These are phyloP conservation scores for Ceratobasidium sp. DNA, from an alignment of 1,284 basidiomycete species.

Conservation along the genomic window DNA sequence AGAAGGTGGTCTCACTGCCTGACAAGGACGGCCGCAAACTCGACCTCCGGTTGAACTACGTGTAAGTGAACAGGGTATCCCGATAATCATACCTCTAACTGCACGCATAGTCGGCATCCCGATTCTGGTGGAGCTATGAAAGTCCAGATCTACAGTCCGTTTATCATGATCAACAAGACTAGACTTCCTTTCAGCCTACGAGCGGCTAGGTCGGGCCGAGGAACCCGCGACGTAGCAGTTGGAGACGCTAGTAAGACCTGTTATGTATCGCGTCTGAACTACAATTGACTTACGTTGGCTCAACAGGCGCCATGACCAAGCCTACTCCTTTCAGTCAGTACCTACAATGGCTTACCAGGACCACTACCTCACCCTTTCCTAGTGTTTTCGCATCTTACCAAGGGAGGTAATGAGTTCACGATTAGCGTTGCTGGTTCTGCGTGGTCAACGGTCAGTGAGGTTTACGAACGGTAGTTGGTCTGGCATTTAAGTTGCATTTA, in stretches of 20 bases:
- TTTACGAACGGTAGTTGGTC: slow-evolving; percentile 21
- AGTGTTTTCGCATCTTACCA: slow-evolving; percentile 92
- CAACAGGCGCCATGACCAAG: slow-evolving; percentile 69
- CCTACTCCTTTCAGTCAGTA: slow-evolving; percentile 82
- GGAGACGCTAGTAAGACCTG: slow-evolving; percentile 27
- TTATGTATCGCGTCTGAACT: not conserved
- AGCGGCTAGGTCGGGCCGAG: slow-evolving; percentile 67
- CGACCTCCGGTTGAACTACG: slow-evolving; percentile 88
- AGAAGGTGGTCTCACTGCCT: slow-evolving; percentile 78
- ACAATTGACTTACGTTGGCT: slow-evolving; percentile 6
- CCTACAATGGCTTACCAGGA: slow-evolving; percentile 44
- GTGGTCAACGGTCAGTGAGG: slow-evolving; percentile 84
- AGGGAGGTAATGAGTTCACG: slow-evolving; percentile 87
- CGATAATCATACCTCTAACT: not conserved
- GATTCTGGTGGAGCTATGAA: slow-evolving; percentile 98
- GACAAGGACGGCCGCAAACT: slow-evolving; percentile 86
- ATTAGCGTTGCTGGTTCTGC: slow-evolving; percentile 88
- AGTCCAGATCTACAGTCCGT: slow-evolving; percentile 96
- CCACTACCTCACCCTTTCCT: slow-evolving; percentile 60
- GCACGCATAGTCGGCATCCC: slow-evolving; percentile 74
- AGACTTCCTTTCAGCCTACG: slow-evolving; percentile 86
- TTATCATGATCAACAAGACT: slow-evolving; percentile 94
- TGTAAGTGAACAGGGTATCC: slow-evolving; percentile 65
- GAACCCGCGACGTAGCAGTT: slow-evolving; percentile 31
- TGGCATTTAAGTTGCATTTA: not conserved